Evolutionary conservation across 768 basidiomycete genomes (phyloP), one percentile per base, ranked within the genome.

Genomic region (Hortiboletus campestris): DNA sequence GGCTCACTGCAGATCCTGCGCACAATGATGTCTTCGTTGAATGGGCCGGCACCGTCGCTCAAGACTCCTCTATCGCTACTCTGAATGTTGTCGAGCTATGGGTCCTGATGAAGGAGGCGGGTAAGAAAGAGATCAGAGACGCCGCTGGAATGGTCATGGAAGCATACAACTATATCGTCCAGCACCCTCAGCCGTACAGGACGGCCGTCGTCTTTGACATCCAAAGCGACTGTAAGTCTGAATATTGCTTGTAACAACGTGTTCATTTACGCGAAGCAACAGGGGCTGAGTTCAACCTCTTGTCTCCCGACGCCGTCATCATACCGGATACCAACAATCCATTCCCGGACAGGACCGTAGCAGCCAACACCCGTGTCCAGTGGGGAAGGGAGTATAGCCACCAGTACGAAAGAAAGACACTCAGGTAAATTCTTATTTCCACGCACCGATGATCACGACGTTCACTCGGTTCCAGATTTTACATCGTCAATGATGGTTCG

Each of bases 251-350:
- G 13, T 3, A 48, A 12, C 6, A n/a, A 9, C 3, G 16, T 31
- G 32, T 13, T 32, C 17, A 32, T 40, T 20, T 8, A 32, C 14
- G 4, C 16, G 45, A 39, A 28, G 6, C n/a, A 20, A 28, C 34
- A 58, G 54, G 57, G 54, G 48, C 38, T 14, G 54, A 58, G 44
- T 56, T 58, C 19, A 58, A 51, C 55, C 53, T 58, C 48, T 46
- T 58, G 39, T 49, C 57, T 17, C 55, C 57, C 29, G 10, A 36
- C 1, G 44, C 31, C 3, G 44, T 50, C 10, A 47, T 57, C 44
- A 32, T 56, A 2, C 39, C 55, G 6, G 44, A 58, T 8, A 1
- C 5, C 28, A 1, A 6, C 0, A 7, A 51, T 29, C 39, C 43
- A n/a, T 56, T 35, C 43, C 54, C 48, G 8, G 6, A 3, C 19